A percentile compares a stretch with the other conserved stretches of the same genome.
These are phyloP conservation scores for Pythium chondricola DNA, from an alignment of 352 stramenopile species.

Conservation along the genomic window DNA sequence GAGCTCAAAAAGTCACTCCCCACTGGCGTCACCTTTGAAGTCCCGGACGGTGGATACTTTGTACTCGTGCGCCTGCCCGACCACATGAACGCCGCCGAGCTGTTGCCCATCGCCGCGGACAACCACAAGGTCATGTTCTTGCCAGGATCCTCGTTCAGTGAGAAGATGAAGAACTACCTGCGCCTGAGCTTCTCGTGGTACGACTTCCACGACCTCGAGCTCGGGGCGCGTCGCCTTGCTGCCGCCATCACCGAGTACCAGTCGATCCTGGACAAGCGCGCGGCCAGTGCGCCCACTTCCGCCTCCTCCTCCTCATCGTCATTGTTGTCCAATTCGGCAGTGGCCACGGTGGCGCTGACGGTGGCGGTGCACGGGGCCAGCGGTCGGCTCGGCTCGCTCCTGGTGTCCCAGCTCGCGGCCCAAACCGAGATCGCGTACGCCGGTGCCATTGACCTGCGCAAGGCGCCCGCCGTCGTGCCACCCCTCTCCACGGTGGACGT, in stretches of 20 bases:
- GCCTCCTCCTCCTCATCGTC: constrained; percentile 10
- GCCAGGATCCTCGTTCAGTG: constrained; percentile 74
- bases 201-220: constrained; percentile 67
- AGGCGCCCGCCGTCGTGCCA: constrained; percentile 22
- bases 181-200: constrained; percentile 87
- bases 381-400: constrained; percentile 65
- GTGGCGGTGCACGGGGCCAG: constrained; percentile 68
- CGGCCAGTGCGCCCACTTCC: constrained; percentile 20
- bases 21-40: constrained; percentile 59
- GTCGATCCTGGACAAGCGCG: constrained; percentile 23
- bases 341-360: constrained; percentile 20
- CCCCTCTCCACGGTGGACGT: constrained; percentile 48
- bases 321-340: too few species aligned
- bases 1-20: constrained; percentile 62
- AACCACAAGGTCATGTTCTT: constrained; percentile 88
- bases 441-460: constrained; percentile 57
- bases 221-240: constrained; percentile 65
- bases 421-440: constrained; percentile 37
- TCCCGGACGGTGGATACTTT: constrained; percentile 85
- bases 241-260: constrained; percentile 67
- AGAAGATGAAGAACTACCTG: constrained; percentile 86
- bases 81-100: constrained; percentile 63
- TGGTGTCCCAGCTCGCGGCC: constrained; percentile 57
- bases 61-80: constrained; percentile 78
- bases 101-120: constrained; percentile 69